These are phyloP conservation scores for Deuterostichococcus epilithicus DNA, from an alignment of 139 green algal species.

Conservation along the genomic window DNA sequence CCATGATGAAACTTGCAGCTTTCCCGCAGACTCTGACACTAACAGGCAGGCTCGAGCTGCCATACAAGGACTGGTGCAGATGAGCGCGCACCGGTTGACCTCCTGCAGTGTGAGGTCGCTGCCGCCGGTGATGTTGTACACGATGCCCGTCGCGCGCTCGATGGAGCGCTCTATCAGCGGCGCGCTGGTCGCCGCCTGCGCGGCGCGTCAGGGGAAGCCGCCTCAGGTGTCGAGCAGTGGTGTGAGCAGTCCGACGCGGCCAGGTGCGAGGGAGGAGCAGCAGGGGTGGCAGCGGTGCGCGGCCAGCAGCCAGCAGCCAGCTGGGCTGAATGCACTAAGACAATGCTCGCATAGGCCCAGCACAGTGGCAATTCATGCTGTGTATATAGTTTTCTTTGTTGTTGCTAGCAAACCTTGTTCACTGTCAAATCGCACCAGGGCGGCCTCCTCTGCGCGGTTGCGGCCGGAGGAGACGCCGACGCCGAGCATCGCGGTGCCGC, in stretches of 20 bases:
- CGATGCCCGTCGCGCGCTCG: conserved; percentile 87
- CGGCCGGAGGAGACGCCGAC: conserved; percentile 60
- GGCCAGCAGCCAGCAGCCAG: too few species aligned
- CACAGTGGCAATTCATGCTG: background rate
- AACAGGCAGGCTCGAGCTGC: too few species aligned
- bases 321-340: too few species aligned
- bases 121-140: conserved; percentile 96
- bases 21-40: too few species aligned
- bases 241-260: background rate
- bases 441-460: conserved; percentile 56
- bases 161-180: conserved; percentile 95
- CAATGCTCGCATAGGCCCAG: too few species aligned
- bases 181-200: conserved; percentile 75
- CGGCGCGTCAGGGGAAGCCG: background rate
- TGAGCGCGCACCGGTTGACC: conserved; percentile 61
- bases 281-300: too few species aligned
- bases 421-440: too few species aligned
- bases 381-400: background rate
- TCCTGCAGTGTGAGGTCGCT: conserved; percentile 87
- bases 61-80: too few species aligned
- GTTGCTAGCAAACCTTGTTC: too few species aligned
- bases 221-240: background rate
- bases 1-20: too few species aligned
- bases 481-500: conserved; percentile 92
- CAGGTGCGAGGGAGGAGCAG: too few species aligned